A percentile compares a stretch with the other conserved stretches of the same genome.
Evolutionary conservation across 441 rosid genomes (phyloP).

Genomic region (Cnidoscolus chayamansa): DNA sequence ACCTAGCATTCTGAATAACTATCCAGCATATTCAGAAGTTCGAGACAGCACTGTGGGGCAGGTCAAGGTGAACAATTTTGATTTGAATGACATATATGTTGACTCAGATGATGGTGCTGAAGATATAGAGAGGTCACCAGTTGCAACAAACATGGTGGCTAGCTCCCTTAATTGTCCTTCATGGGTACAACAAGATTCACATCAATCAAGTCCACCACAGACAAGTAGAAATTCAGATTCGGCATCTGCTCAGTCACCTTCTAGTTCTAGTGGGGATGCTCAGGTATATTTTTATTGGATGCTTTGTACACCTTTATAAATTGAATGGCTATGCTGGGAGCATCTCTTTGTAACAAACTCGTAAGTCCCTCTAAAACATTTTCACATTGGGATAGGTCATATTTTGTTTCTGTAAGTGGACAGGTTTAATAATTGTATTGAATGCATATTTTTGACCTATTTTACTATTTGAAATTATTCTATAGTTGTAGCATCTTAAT

Average conservation of each 20-base stretch:
- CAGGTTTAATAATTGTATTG: background rate
- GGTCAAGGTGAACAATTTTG: constrained; percentile 74
- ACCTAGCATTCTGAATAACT: constrained; percentile 29
- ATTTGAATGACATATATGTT: constrained; percentile 75
- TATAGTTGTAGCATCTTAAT: constrained; percentile 11
- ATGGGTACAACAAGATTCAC: constrained; percentile 73
- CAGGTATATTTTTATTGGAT: constrained; percentile 47
- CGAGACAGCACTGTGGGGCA: constrained; percentile 39
- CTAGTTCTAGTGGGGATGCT: constrained; percentile 80
- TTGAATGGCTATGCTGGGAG: constrained; percentile 3
- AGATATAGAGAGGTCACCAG: constrained; percentile 66
- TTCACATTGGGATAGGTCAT: background rate
- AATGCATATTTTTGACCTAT: constrained; percentile 9
- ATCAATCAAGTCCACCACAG: constrained; percentile 94
- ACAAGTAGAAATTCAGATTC: constrained; percentile 89
- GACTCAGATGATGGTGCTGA: constrained; percentile 82
- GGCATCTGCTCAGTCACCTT: constrained; percentile 93
- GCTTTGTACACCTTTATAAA: background rate
- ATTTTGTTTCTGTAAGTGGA: background rate
- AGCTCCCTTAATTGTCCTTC: constrained; percentile 75
- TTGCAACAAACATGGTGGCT: constrained; percentile 51
- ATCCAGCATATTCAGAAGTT: constrained; percentile 31
- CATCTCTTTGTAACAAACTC: background rate
- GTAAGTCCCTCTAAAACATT: background rate
- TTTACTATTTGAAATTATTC: background rate